Evolutionary conservation across 1,284 basidiomycete genomes (phyloP), one percentile per base, ranked within the genome.

Genomic region (Singerocomus inundabilis): DNA sequence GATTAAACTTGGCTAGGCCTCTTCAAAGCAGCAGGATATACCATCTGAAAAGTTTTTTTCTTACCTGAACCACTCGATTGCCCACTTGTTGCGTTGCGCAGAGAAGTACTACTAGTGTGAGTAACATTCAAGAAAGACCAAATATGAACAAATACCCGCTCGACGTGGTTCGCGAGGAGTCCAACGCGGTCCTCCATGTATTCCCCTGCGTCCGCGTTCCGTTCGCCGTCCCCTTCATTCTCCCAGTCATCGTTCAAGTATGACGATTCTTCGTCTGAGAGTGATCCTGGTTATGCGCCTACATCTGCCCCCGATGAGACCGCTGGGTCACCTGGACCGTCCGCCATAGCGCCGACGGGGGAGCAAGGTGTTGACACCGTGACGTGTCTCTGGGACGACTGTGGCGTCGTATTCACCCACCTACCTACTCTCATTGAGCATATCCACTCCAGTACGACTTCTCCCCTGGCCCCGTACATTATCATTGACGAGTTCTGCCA

Each of bases 341-440:
- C 62, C 6, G 49, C 55, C 3, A 26, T 53, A 28, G 61, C 53
- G 13, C 53, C 45, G 0, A 16, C 35, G 0, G 53, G 48, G 10
- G 59, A 55, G 30, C 60, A 46, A 11, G 53, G 45, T 5, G 48
- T 25, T 0, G 84, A 84, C 57, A 78, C 74, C 28, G 81, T 80
- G 45, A 82, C 78, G 32, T 92, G 89, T 66, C 78, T 80, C 47
- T 92, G 89, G 89, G 85, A 86, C 47, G 84, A 84, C 56, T 92
- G 90, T 63, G 84, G 85, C 3, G 66, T 75, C 53, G 76, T 83
- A 5, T 92, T 86, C 62, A 81, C 77, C 13, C 80, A 88, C 60
- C 72, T 91, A 11, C 80, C 80, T 24, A 81, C 81, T 1, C 75
- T 92, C 52, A 88, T 92, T 54, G 82, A 84, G 12, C 89, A 93